Conservation (phyloP, 2,329 filamentous ascomycete species). For the Aureobasidium mangrovei region DNA sequence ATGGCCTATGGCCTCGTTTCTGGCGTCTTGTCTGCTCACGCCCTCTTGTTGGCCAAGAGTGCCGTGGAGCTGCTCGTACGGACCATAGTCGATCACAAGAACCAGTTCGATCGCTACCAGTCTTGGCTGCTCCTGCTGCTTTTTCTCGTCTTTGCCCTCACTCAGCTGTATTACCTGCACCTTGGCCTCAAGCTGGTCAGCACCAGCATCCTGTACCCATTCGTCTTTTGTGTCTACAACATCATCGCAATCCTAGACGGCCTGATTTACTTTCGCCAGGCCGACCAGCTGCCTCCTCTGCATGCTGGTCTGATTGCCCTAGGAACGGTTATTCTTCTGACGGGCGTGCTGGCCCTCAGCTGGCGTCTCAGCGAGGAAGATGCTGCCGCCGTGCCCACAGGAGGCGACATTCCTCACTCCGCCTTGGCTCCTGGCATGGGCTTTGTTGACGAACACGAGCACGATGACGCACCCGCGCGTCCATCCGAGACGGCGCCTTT, state of each 20-base stretch:
- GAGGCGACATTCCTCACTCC: constrained; percentile 47
- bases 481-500: constrained; percentile 17
- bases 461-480: constrained; percentile 3
- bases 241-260: constrained; percentile 97
- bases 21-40: constrained; percentile 89
- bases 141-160: constrained; percentile 72
- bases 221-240: constrained; percentile 98
- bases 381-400: constrained; percentile 43
- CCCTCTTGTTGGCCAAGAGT: constrained; percentile 86
- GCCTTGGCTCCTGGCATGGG: constrained; percentile 75
- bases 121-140: constrained; percentile 84
- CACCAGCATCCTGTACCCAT: constrained; percentile 88
- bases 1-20: constrained; percentile 80
- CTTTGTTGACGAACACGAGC: constrained; percentile 57
- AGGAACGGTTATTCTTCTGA: constrained; percentile 76
- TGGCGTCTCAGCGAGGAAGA: constrained; percentile 78
- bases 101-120: constrained; percentile 93
- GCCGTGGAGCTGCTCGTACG: constrained; percentile 88
- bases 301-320: constrained; percentile 76
- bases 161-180: constrained; percentile 91
- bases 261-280: constrained; percentile 92
- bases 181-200: constrained; percentile 88
- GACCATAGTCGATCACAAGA: constrained; percentile 74
- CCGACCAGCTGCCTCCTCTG: constrained; percentile 64
- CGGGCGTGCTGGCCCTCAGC: constrained; percentile 81